A percentile compares a stretch with the other conserved stretches of the same genome.
These are phyloP conservation scores for Fusarium begoniae DNA, from an alignment of 2,329 filamentous ascomycete genomes.

Conservation along the genomic window DNA sequence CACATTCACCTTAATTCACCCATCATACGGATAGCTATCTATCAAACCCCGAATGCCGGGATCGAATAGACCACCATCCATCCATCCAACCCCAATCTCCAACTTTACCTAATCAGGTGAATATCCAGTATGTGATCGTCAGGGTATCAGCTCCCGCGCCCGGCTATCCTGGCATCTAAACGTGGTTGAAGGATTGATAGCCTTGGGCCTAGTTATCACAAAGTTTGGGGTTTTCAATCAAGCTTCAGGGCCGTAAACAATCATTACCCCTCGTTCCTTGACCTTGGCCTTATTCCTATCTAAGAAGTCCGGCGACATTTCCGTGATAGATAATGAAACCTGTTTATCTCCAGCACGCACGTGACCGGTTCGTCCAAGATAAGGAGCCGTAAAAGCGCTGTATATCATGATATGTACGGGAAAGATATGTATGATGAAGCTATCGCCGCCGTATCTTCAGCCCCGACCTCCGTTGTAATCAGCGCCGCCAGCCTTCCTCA, in stretches of 20 bases:
- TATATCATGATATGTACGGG: neutral
- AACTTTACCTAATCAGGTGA: constrained; percentile 23
- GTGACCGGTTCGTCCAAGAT: constrained; percentile 9
- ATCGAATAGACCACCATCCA: neutral
- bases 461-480: constrained; percentile 76
- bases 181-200: neutral
- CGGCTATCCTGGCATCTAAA: neutral
- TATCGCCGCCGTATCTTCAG: constrained; percentile 40
- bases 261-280: neutral
- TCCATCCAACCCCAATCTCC: neutral
- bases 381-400: neutral
- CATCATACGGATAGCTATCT: neutral
- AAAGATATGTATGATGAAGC: neutral
- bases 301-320: constrained; percentile 25
- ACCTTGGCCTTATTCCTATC: constrained; percentile 17
- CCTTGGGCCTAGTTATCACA: neutral
- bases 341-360: neutral
- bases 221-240: neutral
- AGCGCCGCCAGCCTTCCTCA: constrained; percentile 74
- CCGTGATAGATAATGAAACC: neutral
- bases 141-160: constrained; percentile 11
- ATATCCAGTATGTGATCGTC: constrained; percentile 29
- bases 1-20: neutral
- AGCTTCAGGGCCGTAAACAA: neutral
- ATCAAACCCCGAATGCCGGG: constrained; percentile 2